Evolutionary conservation across 768 basidiomycete genomes (phyloP), one percentile per base, ranked within the genome.

Genomic region (Rhizopogon vesiculosus): DNA sequence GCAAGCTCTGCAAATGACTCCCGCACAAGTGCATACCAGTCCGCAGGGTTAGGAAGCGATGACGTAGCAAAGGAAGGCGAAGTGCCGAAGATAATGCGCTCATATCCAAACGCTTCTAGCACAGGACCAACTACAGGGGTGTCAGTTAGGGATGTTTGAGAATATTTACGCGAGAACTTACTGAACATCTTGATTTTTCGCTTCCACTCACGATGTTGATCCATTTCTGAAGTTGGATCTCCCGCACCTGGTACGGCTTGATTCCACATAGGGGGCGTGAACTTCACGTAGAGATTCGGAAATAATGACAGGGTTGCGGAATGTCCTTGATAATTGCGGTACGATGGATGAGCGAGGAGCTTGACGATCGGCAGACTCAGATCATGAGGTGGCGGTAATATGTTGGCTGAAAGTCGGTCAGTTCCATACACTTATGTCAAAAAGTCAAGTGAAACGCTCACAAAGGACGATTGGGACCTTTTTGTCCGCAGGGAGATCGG

Each of bases 141-240:
- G 2, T 29, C 10, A 31, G 54, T 44, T 38, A 46, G 59, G 29
- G 25, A 41, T 7, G 29, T 25, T n/a, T 53, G 6, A 51, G n/a
- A 45, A 50, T 53, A n/a, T 61, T n/a, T 56, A 54, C 31, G 25
- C 42, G 54, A 33, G 40, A 16, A 84, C 90, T 74, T 64, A 93
- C 91, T 74, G 72, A 90, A 93, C 82, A 93, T 88, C 76, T 88
- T 93, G 70, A 92, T 82, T 55, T 88, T 76, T 51, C 85, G 79
- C 67, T 72, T 80, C 72, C 80, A 70, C 82, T 87, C 72, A 89
- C 83, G 57, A 87, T 76, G 48, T 83, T 79, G 66, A 74, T 76
- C 76, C 74, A 76, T 59, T 58, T 59, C 43, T 52, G 80, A 60
- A 77, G 74, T 61, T 83, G 46, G 79, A 66, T 82, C 79, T 35